Conservation (phyloP, 176 grass and related monocot genomes). For the Hordeum marinum region DNA sequence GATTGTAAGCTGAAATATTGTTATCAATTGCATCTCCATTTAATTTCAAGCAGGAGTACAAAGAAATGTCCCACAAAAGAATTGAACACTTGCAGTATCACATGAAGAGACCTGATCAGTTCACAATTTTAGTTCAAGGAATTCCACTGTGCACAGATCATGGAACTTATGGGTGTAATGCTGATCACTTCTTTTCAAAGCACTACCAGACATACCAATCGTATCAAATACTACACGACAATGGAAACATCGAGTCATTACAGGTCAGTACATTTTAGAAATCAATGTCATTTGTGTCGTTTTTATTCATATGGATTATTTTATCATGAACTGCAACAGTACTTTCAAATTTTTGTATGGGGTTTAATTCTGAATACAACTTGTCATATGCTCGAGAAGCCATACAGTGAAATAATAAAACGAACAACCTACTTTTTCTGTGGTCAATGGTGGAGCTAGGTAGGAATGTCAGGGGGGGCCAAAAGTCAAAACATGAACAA, state of each 20-base stretch:
- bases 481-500: too few species aligned
- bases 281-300: neutral
- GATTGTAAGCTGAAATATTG: neutral
- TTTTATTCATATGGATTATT: neutral
- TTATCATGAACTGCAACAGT: neutral
- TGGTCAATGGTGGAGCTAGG: too few species aligned
- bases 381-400: neutral
- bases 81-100: constrained; percentile 53
- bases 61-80: constrained; percentile 48
- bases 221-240: constrained; percentile 56
- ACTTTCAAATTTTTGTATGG: neutral
- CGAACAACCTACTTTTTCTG: neutral
- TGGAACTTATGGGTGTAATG: constrained; percentile 59
- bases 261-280: constrained; percentile 30
- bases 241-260: constrained; percentile 47
- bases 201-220: constrained; percentile 62
- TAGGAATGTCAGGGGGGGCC: too few species aligned
- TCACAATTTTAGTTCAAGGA: constrained; percentile 74
- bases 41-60: constrained; percentile 56
- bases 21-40: neutral
- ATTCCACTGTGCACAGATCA: constrained; percentile 65
- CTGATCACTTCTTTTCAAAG: constrained; percentile 85
- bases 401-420: neutral
- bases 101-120: constrained; percentile 59
- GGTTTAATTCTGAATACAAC: neutral